Evolutionary conservation across 176 grass and related monocot species (phyloP).

Genomic region (Elaeis guineensis): DNA sequence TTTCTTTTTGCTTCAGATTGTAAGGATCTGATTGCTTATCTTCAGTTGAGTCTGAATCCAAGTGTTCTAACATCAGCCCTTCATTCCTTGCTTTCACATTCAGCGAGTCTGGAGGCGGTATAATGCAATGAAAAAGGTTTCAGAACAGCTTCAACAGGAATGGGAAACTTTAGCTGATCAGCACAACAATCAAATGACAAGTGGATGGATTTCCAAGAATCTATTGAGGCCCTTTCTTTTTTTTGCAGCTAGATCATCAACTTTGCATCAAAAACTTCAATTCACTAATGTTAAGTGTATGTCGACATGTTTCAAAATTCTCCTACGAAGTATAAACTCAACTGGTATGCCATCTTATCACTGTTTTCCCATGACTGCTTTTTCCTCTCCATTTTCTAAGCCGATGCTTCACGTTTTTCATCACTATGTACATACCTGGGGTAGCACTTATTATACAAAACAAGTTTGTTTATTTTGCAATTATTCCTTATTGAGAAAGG

Average conservation of each 20-base stretch:
- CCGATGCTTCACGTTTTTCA: too few relatives aligned
- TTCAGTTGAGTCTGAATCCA: too few relatives aligned
- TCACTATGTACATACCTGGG: too few relatives aligned
- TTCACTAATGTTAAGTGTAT: slow-evolving; percentile 38
- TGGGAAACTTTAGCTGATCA: slow-evolving; percentile 54
- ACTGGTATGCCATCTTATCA: slow-evolving; percentile 30
- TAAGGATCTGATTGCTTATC: too few relatives aligned
- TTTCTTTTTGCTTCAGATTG: not conserved
- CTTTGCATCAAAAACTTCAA: slow-evolving; percentile 35
- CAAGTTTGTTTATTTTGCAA: too few relatives aligned
- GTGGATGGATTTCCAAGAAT: slow-evolving; percentile 64
- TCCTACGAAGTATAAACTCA: slow-evolving; percentile 78
- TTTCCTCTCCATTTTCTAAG: too few relatives aligned
- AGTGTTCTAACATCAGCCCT: not conserved
- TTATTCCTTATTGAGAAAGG: too few relatives aligned
- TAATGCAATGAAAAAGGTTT: slow-evolving; percentile 37
- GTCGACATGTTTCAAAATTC: slow-evolving; percentile 63
- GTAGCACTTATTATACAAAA: too few relatives aligned
- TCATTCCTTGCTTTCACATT: slow-evolving; percentile 12
- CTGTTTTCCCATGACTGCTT: too few relatives aligned
- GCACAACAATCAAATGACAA: slow-evolving; percentile 35
- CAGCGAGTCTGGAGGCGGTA: slow-evolving; percentile 85
- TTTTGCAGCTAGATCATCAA: slow-evolving; percentile 50
- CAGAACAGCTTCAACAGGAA: slow-evolving; percentile 54
- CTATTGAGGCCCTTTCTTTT: slow-evolving; percentile 91